A percentile compares a stretch with the other conserved stretches of the same genome.
phyloP scores from a whole-genome alignment of 1,139 yeast genomes.

The Arxiozyma bovina region DNA sequence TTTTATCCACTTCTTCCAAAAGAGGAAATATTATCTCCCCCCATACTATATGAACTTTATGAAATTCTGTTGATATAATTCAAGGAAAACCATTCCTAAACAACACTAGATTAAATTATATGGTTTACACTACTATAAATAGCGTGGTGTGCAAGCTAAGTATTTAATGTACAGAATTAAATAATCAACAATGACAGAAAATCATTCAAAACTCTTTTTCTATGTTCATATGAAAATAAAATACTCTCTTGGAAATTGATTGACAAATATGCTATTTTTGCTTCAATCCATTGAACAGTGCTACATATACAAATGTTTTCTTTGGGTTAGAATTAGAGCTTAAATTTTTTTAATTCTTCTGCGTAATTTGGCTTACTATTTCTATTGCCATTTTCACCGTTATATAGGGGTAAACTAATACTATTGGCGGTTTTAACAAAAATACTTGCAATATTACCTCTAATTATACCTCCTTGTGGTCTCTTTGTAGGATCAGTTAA shows the following conservation, averaged over 20 bases:
- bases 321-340: neutral
- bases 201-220: neutral
- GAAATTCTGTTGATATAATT: too few species aligned
- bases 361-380: slow-evolving; percentile 1
- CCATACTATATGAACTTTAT: too few species aligned
- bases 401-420: slow-evolving; percentile 43
- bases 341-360: slow-evolving; percentile 4
- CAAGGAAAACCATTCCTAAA: neutral
- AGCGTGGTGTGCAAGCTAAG: too few species aligned
- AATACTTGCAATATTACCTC: slow-evolving; percentile 40
- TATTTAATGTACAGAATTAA: too few species aligned
- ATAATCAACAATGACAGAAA: neutral
- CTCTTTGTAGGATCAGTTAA: slow-evolving; percentile 39
- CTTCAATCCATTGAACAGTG: neutral
- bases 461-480: slow-evolving; percentile 55
- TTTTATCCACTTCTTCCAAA: neutral
- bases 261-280: too few species aligned
- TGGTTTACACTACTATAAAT: too few species aligned
- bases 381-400: neutral
- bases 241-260: neutral
- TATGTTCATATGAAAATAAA: neutral
- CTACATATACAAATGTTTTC: neutral
- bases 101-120: neutral
- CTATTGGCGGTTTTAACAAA: slow-evolving; percentile 58
- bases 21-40: neutral